phyloP scores from a whole-genome alignment of 345 rosid species.

The Odontarrhena argentea region DNA sequence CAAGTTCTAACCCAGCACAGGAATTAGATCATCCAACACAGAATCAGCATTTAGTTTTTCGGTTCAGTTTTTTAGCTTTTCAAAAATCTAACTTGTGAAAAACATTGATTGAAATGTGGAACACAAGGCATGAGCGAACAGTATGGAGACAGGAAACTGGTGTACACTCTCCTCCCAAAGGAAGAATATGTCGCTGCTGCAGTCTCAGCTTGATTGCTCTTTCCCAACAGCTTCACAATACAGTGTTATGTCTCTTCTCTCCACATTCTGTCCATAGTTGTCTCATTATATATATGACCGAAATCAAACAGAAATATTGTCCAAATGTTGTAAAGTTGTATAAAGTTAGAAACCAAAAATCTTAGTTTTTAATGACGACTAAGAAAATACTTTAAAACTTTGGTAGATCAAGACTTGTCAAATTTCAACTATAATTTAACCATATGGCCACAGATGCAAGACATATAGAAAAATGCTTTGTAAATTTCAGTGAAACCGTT shows the following conservation, averaged over 20 bases:
- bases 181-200: conserved; percentile 89
- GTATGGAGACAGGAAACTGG: conserved; percentile 92
- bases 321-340: conserved; percentile 1
- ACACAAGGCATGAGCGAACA: conserved; percentile 80
- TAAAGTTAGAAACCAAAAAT: not conserved
- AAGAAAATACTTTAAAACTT: not conserved
- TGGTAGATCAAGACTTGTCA: not conserved
- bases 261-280: conserved; percentile 39
- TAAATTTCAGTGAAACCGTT: conserved; percentile 14
- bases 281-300: conserved; percentile 13
- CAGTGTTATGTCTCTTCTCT: conserved; percentile 14
- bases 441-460: conserved; percentile 4
- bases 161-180: conserved; percentile 81
- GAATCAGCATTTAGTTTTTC: not conserved
- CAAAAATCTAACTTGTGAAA: conserved; percentile 10
- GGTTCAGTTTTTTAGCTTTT: not conserved
- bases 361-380: not conserved
- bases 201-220: conserved; percentile 44
- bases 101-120: conserved; percentile 25
- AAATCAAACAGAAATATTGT: not conserved
- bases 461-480: conserved; percentile 2
- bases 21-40: conserved; percentile 40
- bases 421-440: not conserved
- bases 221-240: not conserved
- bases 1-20: conserved; percentile 95